phyloP scores from a whole-genome alignment of 2,329 filamentous ascomycete genomes.

The Colletotrichum phormii region DNA sequence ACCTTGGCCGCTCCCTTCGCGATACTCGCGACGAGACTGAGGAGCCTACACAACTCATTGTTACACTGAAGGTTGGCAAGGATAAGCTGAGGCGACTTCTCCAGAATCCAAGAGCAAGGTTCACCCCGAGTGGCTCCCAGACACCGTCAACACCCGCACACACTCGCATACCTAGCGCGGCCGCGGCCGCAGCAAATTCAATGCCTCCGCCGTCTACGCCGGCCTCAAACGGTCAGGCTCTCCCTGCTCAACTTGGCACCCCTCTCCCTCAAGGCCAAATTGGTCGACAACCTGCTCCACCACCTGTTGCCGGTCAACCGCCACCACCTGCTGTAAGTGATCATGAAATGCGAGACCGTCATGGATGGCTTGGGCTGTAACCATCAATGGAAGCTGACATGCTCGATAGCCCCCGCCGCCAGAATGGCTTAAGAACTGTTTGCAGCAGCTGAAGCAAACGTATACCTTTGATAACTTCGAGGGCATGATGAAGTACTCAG shows the following conservation, averaged over 20 bases:
- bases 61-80: constrained; percentile 80
- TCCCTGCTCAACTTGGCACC: constrained; percentile 39
- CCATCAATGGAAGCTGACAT: constrained; percentile 10
- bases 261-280: constrained; percentile 63
- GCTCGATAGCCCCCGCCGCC: constrained; percentile 79
- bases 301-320: constrained; percentile 67
- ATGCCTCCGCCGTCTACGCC: constrained; percentile 53
- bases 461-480: constrained; percentile 90
- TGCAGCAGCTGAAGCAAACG: constrained; percentile 75
- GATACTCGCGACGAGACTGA: constrained; percentile 85
- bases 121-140: constrained; percentile 44
- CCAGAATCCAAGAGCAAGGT: constrained; percentile 56
- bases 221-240: constrained; percentile 39
- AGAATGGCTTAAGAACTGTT: constrained; percentile 82
- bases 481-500: constrained; percentile 89
- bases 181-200: constrained; percentile 43
- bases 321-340: constrained; percentile 70
- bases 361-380: background rate
- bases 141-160: constrained; percentile 46
- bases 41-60: constrained; percentile 74
- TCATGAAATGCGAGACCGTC: background rate
- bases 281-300: constrained; percentile 76
- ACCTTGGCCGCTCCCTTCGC: constrained; percentile 67
- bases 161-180: constrained; percentile 45
- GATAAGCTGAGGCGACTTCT: constrained; percentile 78